Base-by-base conservation (phyloP, 441 rosid species). In the Dalechampia spathulata region DNA sequence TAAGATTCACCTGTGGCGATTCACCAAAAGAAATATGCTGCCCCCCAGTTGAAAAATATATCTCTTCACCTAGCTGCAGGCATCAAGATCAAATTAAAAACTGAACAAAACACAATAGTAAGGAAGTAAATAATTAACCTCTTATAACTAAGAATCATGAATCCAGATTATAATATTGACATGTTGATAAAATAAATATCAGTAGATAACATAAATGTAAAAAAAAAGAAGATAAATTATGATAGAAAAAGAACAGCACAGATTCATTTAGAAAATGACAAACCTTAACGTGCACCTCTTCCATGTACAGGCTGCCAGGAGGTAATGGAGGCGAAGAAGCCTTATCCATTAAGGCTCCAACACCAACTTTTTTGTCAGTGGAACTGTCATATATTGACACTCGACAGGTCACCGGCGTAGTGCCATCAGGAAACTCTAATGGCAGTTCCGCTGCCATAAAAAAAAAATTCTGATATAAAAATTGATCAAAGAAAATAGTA, bases 361-460 rank as follows among this genome's bases (percentile, higher is more conserved):
- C 87, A 48, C 93, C 99, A 57, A 87, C 99, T 51, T 82, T 90
- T 68, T 93, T 90, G 65, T 88, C 96, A 5, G 81, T 64, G 8
- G 93, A 85, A 59, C 85, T 78, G 60, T 90, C 86, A 71, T 85
- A 93, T 59, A 93, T 77, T 43, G 90, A 90, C 50, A 93, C 90
- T 38, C 99, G 95, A 40, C 96, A 89, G 38, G 99, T 85, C 55
- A 93, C 96, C 61, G 97, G 97, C 5, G 97, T 90, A 23, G 96
- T 90, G 42, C 99, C 99, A 78, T 85, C 97, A 2, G 97, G 96
- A 73, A 93, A 90, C 83, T 93, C 97, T 64, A 90, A 72, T 3
- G 97, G 97, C 43, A 90, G 64, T 67, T 86, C 96, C 65, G 90
- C 97, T 90, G 67, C 67, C 55, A 59, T 43, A 60, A 49, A 48